Evolutionary conservation across 306 rosid species (phyloP).

Genomic region (Trifolium repens): DNA sequence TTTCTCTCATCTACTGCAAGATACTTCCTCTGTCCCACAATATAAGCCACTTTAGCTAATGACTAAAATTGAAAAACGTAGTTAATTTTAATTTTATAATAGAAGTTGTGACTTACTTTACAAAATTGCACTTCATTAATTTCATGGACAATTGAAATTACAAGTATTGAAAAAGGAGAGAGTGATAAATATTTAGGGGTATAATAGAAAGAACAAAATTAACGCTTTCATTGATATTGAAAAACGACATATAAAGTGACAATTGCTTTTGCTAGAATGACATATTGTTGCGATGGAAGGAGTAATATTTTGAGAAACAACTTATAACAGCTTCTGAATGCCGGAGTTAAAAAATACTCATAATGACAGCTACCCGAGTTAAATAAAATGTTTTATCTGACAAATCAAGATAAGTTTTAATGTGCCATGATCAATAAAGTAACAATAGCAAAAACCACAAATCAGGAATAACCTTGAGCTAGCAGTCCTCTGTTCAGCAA

Average conservation of each 20-base stretch:
- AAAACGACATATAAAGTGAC: not conserved
- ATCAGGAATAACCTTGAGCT: slow-evolving; percentile 82
- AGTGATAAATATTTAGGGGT: too few species aligned
- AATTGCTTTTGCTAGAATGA: not conserved
- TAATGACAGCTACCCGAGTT: slow-evolving; percentile 14
- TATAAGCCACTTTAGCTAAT: too few species aligned
- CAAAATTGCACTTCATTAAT: too few species aligned
- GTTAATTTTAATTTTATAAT: too few species aligned
- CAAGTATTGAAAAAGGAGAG: too few species aligned
- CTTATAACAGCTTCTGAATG: slow-evolving; percentile 2
- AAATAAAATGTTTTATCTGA: slow-evolving; percentile 13
- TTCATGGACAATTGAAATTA: too few species aligned
- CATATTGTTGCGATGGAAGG: not conserved
- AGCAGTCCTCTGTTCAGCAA: slow-evolving; percentile 98
- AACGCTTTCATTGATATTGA: not conserved
- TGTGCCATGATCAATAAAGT: slow-evolving; percentile 11
- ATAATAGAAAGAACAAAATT: not conserved
- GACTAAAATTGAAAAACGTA: too few species aligned
- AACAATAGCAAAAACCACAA: slow-evolving; percentile 39
- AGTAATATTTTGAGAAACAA: not conserved
- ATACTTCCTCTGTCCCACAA: too few species aligned
- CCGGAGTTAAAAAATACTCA: slow-evolving; percentile 11
- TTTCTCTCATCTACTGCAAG: too few species aligned
- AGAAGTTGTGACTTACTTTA: too few species aligned
- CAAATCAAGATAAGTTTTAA: slow-evolving; percentile 10